Evolutionary conservation across 176 grass and related monocot genomes (phyloP), one percentile per base, ranked within the genome.

Genomic region (Juncus inflexus): DNA sequence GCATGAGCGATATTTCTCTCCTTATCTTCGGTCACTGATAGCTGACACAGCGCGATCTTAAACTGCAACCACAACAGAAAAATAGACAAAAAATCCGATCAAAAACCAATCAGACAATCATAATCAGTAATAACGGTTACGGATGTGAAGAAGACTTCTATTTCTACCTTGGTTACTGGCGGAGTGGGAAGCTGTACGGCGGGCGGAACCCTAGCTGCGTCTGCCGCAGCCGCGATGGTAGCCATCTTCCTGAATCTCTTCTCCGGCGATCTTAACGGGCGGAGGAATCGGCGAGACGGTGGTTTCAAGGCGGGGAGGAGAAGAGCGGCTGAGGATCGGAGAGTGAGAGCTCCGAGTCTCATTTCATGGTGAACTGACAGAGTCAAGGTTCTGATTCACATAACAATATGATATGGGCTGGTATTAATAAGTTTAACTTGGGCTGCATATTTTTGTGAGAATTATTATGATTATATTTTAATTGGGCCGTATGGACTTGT

Each of bases 1-100:
- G 94, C 88, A 58, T 79, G 85, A 1, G 75, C 79, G 67, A 99
- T 92, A 56, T 99, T 99, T 63, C 83, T 79, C 47, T 68, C 78
- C 83, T 99, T 99, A 56, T 99, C 94, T 66, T 63, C 41, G 11
- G 85, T 99, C 13, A 90, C 88, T 3, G 94, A 79, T 28, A 99
- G 55, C 70, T 99, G 94, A 76, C 94, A 99, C 62, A 99, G 68
- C 14, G 88, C 94, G 74, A 99, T 87, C 68, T 86, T 92, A 72
- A 99, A 92, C 94, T 99, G 79, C 73, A 36, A 1, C 51, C 80
- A 58, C 45, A 72, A 53, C 68, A 60, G 16, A 12, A 42, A 37
- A n/a, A 6, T 35, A n/a, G n/a, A n/a, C n/a, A n/a, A n/a, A n/a
- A n/a, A n/a, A n/a, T 35, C 1, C 15, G 4, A 36, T 1, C 52